Percentiles rank a stretch among this genome's conserved stretches.
Evolutionary conservation across 2,329 filamentous ascomycete species (phyloP).

Genomic region (Allantophomopsis lycopodina): DNA sequence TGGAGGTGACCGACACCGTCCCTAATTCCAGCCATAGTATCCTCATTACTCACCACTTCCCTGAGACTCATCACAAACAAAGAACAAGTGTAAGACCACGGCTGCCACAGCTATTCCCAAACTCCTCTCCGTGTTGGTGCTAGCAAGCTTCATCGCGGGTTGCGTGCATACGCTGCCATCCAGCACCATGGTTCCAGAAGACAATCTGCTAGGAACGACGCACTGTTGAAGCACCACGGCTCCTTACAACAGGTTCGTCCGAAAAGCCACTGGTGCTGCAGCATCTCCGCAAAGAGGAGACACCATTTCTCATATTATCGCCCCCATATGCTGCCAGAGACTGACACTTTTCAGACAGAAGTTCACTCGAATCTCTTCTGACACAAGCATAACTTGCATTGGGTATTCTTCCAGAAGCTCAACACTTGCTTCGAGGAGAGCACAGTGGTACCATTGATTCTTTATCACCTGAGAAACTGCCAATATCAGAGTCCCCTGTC

Average conservation of each 20-base stretch:
- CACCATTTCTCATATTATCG: slow-evolving; percentile 14
- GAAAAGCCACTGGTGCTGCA: slow-evolving; percentile 15
- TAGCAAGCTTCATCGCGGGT: slow-evolving; percentile 13
- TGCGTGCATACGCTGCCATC: slow-evolving; percentile 11
- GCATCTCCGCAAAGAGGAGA: slow-evolving; percentile 13
- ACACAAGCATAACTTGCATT: slow-evolving; percentile 9
- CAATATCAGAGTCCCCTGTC: not conserved
- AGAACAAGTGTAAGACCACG: too few species aligned
- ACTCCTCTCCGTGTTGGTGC: slow-evolving; percentile 4
- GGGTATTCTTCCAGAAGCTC: slow-evolving; percentile 16
- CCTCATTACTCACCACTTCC: too few species aligned
- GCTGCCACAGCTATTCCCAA: too few species aligned
- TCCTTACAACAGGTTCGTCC: slow-evolving; percentile 21
- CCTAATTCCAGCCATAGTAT: too few species aligned
- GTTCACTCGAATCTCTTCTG: not conserved
- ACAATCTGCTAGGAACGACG: slow-evolving; percentile 10
- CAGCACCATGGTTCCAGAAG: slow-evolving; percentile 14
- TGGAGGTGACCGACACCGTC: too few species aligned
- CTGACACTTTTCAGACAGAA: not conserved
- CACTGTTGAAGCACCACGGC: slow-evolving; percentile 15
- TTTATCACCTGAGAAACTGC: too few species aligned
- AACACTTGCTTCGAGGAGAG: slow-evolving; percentile 6
- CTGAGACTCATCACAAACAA: too few species aligned
- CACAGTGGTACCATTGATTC: not conserved
- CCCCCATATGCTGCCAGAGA: not conserved